Percentiles rank a stretch among this genome's conserved stretches.
Conservation (phyloP, 306 rosid genomes). For the Herpetospermum pedunculosum region DNA sequence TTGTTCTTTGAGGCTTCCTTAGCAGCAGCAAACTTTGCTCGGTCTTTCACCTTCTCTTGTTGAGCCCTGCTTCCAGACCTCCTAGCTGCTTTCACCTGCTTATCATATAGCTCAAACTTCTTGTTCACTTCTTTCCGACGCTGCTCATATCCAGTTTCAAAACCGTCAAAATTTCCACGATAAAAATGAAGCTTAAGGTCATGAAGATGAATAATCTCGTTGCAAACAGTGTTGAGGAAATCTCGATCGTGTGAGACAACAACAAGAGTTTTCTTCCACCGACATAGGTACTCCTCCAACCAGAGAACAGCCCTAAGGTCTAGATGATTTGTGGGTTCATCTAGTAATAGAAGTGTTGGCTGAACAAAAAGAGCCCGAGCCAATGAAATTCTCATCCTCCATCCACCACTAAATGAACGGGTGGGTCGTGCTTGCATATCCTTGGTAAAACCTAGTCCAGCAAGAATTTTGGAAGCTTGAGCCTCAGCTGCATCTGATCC, state of each 20-base stretch:
- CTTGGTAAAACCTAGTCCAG: conserved; percentile 70
- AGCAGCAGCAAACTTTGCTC: conserved; percentile 45
- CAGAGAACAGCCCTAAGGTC: conserved; percentile 75
- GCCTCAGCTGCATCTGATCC: conserved; percentile 74
- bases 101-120: conserved; percentile 49
- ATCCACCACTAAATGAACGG: conserved; percentile 69
- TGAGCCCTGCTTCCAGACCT: conserved; percentile 49
- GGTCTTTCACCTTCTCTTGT: conserved; percentile 61
- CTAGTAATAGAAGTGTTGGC: conserved; percentile 57
- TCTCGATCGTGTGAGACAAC: conserved; percentile 69
- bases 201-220: conserved; percentile 63
- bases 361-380: conserved; percentile 71
- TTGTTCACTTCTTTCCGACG: conserved; percentile 71
- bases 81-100: conserved; percentile 51
- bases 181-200: conserved; percentile 64
- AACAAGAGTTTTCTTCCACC: conserved; percentile 66
- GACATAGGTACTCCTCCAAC: conserved; percentile 68
- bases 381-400: conserved; percentile 44
- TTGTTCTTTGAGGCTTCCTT: conserved; percentile 51
- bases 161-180: conserved; percentile 64
- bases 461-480: conserved; percentile 71
- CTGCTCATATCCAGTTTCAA: conserved; percentile 70
- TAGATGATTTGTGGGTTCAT: conserved; percentile 32
- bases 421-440: conserved; percentile 60
- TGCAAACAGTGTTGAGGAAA: conserved; percentile 60